Base-by-base conservation (phyloP, 2,329 filamentous ascomycete species). In the Epichloe hybrida region DNA sequence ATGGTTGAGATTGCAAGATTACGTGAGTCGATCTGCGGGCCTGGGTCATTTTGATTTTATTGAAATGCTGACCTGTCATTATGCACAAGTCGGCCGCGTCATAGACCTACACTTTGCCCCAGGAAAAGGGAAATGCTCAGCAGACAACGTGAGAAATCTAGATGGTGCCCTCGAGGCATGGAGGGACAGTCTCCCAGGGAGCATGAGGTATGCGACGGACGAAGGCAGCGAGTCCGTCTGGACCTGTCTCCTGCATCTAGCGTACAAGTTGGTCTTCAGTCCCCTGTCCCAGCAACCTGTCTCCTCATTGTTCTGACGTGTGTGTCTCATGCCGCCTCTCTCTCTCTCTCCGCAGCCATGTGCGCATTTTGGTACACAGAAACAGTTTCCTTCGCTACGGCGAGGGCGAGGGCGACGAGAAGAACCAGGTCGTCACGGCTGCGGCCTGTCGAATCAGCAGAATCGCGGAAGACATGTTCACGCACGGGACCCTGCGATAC, bases 401-500 rank as follows among this genome's bases (percentile, higher is more conserved):
- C 12, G 58, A 60, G 7, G 55, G 59, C 12, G 58, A 60, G 7
- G 17, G 17, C 17, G 17, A 17, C 13, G 56, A 58, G 13, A 62
- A 61, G 34, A 60, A 57, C 4, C 59, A 61, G 37, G 61, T 62
- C 15, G 65, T 64, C 6, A 58, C 62, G 2, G 57, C 56, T 0
- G 66, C 66, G 0, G 66, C 66, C 1, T 63, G 64, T 8, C 58
- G 61, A 20, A 66, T 69, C 34, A 67, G 63, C 49, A 56, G 66
- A 9, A 68, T 68, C 23, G 65, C 64, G 6, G 65, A 69, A 34
- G 66, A 69, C 53, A 68, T 69, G 65, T 62, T 63, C 0, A 60
- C 64, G 4, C 57, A 64, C 9, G 60, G 62, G 11, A 64, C 57
- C 0, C 58, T 66, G 8, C 62, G 64, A 3, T 67, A 66, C 38